Evolutionary conservation across 169 alveolate genomes (phyloP), one percentile per base, ranked within the genome.

Genomic region (Ichthyophthirius multifiliis): DNA sequence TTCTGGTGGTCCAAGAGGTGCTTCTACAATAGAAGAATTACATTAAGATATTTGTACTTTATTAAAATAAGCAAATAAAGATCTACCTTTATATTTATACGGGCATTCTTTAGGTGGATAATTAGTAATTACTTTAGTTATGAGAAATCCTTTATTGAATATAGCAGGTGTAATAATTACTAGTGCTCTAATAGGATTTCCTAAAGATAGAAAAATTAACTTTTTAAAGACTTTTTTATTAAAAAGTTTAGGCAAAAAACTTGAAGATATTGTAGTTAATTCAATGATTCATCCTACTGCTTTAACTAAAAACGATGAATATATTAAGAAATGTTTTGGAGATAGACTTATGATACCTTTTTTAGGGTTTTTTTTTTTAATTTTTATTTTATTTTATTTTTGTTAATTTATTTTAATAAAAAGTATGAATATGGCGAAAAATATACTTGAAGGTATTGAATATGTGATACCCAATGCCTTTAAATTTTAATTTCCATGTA

Each of bases 211-310:
- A 37, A 81, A 81, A 35, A 31, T 81, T 37, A 67, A 55, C 39
- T 71, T 65, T 37, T 73, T 81, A 6, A 81, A 81, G 23, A 39
- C 46, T 0, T 71, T 39, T 20, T 67, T 71, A 16, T 45, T 81
- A 16, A 81, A 67, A 4, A 43, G 48, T 13, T 46, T 71, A 7
- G 86, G 86, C 10, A 81, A 81, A 43, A 81, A 81, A 41, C 43
- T 81, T n/a, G 86, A 81, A 81, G 86, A 81, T 74, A 81, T 81
- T 41, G 86, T 81, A 15, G 64, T 81, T 18, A 81, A 81, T 73
- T 46, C 76, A 41, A 81, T 81, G 86, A 76, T 81, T 16, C 76
- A 81, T 48, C 86, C 86, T 0, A 81, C 86, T 23, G 86, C 86
- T 16, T 55, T 81, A 55, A 81, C 86, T n/a, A 81, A 81, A 73